Conservation (phyloP, 164 flowering plant species). For the Cinnamomum micranthum region DNA sequence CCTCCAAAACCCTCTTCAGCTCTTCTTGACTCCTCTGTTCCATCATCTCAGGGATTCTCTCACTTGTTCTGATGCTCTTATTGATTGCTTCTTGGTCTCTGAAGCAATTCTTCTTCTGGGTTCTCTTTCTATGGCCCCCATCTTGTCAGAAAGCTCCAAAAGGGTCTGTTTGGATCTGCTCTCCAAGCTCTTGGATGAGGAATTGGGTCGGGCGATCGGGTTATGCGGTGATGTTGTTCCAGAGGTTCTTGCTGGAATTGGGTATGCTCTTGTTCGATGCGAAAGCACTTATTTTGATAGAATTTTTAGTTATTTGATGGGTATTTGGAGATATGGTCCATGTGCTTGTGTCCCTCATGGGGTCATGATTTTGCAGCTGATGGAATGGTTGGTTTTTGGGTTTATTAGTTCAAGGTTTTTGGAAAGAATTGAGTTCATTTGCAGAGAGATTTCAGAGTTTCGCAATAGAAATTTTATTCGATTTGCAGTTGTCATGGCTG, state of each 20-base stretch:
- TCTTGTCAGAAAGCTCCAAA: slow-evolving; percentile 41
- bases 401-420: slow-evolving; percentile 29
- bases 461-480: slow-evolving; percentile 25
- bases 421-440: slow-evolving; percentile 36
- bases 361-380: slow-evolving; percentile 68
- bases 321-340: slow-evolving; percentile 51
- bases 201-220: slow-evolving; percentile 14
- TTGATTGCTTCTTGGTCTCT: slow-evolving; percentile 16
- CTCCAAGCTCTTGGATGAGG: slow-evolving; percentile 46
- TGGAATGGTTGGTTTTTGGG: slow-evolving; percentile 77
- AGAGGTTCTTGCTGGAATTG: slow-evolving; percentile 77
- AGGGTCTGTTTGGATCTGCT: slow-evolving; percentile 57
- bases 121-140: slow-evolving; percentile 44
- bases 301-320: slow-evolving; percentile 43
- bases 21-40: slow-evolving; percentile 49
- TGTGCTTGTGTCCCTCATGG: slow-evolving; percentile 40
- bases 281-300: slow-evolving; percentile 31
- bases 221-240: slow-evolving; percentile 29
- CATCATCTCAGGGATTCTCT: slow-evolving; percentile 29
- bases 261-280: slow-evolving; percentile 70
- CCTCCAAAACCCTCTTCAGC: slow-evolving; percentile 51
- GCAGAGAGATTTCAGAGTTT: slow-evolving; percentile 24
- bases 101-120: slow-evolving; percentile 66
- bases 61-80: slow-evolving; percentile 14
- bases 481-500: slow-evolving; percentile 67